phyloP scores from a whole-genome alignment of 805 yeast genomes.

The Schwanniomyces yamadae region DNA sequence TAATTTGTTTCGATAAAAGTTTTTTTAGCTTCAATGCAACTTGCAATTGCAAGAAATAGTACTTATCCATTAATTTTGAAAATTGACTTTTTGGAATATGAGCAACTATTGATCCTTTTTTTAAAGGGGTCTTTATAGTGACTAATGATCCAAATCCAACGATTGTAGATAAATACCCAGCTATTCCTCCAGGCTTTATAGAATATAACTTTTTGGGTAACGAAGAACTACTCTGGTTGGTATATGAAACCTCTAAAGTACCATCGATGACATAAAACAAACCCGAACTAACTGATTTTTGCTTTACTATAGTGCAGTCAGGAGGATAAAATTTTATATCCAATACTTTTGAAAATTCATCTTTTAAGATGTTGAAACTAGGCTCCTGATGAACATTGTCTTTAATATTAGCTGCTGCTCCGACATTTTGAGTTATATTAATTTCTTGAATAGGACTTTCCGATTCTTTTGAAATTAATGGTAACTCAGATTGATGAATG shows the following conservation, averaged over 20 bases:
- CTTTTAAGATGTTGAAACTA: conserved; percentile 52
- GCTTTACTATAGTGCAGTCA: conserved; percentile 58
- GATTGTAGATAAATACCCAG: conserved; percentile 81
- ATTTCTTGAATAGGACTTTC: not conserved
- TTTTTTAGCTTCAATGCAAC: conserved; percentile 71
- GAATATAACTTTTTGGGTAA: conserved; percentile 46
- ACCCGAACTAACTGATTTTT: conserved; percentile 69
- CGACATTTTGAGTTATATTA: conserved; percentile 7
- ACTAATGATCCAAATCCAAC: conserved; percentile 80
- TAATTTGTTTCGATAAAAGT: conserved; percentile 63
- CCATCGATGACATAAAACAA: conserved; percentile 82
- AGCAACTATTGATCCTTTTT: conserved; percentile 61
- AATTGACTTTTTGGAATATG: conserved; percentile 62
- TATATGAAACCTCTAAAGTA: conserved; percentile 57
- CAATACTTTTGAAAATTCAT: conserved; percentile 58
- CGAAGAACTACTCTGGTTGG: conserved; percentile 2
- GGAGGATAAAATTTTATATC: conserved; percentile 54
- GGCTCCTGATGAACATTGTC: conserved; percentile 13
- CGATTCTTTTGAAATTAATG: conserved; percentile 1
- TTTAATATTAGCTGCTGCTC: not conserved
- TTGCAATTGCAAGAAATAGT: conserved; percentile 71
- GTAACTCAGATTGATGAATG: conserved; percentile 19
- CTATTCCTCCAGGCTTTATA: conserved; percentile 75
- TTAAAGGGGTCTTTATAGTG: conserved; percentile 59
- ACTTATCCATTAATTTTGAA: conserved; percentile 68